phyloP scores from a whole-genome alignment of 78 protist genomes.

The Isochrysis galbana region DNA sequence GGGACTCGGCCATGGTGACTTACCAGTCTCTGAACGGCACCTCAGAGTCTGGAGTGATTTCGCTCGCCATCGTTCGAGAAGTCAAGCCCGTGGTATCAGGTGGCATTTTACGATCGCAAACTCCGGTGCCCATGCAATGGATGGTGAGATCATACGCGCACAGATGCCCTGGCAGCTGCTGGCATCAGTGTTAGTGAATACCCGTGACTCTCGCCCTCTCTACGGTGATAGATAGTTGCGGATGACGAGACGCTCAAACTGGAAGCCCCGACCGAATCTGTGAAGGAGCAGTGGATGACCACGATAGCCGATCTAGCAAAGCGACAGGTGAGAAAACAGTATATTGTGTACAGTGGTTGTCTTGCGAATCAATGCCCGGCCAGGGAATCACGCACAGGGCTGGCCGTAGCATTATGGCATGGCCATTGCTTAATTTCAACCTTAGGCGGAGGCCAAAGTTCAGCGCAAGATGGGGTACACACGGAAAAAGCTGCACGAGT shows the following conservation, averaged over 20 bases:
- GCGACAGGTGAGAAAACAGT: neutral
- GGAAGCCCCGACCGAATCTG: neutral
- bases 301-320: neutral
- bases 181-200: no score
- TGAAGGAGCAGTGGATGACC: neutral
- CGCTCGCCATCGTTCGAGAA: neutral
- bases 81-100: neutral
- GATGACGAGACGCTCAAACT: neutral
- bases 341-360: neutral
- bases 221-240: no score
- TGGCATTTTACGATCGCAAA: neutral
- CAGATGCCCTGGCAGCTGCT: no score
- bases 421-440: neutral
- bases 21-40: neutral
- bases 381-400: no score
- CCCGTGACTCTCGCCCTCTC: no score
- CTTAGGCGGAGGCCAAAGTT: no score
- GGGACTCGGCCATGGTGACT: neutral
- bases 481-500: neutral
- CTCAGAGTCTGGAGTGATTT: neutral
- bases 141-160: no score
- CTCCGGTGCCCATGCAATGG: neutral
- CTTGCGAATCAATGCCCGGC: neutral
- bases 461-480: neutral
- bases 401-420: no score